These are phyloP conservation scores for Crotalaria pallida DNA, from an alignment of 306 rosid genomes.

Conservation along the genomic window DNA sequence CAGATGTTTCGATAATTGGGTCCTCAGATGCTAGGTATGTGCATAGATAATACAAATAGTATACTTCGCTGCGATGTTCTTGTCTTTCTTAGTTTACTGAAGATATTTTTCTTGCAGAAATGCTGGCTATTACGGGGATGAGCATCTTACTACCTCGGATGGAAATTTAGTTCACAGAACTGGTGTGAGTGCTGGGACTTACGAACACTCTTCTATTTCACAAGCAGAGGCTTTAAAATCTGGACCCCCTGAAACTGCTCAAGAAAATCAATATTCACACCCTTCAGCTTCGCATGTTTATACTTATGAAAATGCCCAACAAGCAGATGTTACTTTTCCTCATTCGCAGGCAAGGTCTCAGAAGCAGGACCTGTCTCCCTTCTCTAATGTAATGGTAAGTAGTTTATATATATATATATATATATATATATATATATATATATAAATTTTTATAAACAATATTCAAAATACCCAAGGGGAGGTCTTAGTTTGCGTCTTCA, in stretches of 20 bases:
- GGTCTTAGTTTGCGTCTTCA: not conserved
- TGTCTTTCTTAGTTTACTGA: constrained; percentile 11
- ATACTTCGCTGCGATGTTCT: not conserved
- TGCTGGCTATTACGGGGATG: constrained; percentile 77
- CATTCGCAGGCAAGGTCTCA: constrained; percentile 74
- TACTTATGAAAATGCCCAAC: constrained; percentile 66
- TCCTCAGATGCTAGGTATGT: constrained; percentile 66
- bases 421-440: too few species aligned
- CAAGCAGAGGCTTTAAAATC: constrained; percentile 73
- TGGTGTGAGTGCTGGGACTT: constrained; percentile 49
- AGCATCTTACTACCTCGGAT: constrained; percentile 62
- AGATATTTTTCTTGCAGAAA: constrained; percentile 46
- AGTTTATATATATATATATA: too few species aligned
- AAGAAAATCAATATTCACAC: constrained; percentile 66
- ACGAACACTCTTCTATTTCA: constrained; percentile 64
- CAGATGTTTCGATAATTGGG: constrained; percentile 61
- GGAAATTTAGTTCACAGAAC: constrained; percentile 65
- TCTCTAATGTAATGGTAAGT: constrained; percentile 79
- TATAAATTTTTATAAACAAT: not conserved
- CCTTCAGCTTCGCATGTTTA: constrained; percentile 77
- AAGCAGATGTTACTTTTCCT: constrained; percentile 49
- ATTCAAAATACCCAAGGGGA: not conserved
- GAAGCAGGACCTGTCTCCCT: constrained; percentile 71
- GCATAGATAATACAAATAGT: not conserved
- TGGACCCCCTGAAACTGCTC: constrained; percentile 59